Conservation (phyloP, 148 eudicot genomes). For the Rhododendron mucronatum region DNA sequence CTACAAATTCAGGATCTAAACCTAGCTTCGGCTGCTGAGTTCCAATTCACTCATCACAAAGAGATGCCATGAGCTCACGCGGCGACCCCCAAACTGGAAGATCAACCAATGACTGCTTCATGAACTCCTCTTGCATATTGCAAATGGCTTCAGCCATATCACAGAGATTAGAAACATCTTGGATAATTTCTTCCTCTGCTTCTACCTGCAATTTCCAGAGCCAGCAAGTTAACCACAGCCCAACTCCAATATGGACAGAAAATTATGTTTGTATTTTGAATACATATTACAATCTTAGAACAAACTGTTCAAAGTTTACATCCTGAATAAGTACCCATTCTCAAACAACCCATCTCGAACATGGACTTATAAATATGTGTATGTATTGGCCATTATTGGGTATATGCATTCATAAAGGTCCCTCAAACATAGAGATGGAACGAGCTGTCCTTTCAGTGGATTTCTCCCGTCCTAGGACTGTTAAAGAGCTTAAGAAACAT, state of each 20-base stretch:
- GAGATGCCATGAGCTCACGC: constrained; percentile 45
- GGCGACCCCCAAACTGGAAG: constrained; percentile 67
- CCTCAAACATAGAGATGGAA: not conserved
- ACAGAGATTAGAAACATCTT: constrained; percentile 45
- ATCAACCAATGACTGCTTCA: constrained; percentile 31
- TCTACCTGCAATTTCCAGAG: constrained; percentile 37
- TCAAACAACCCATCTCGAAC: not conserved
- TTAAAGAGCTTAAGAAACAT: not conserved
- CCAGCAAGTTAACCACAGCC: not conserved
- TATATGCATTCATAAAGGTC: not conserved
- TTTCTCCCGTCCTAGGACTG: not conserved
- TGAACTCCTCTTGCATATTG: constrained; percentile 40
- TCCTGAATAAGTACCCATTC: not conserved
- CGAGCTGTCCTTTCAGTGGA: not conserved
- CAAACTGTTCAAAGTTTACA: not conserved
- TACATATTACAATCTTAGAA: not conserved
- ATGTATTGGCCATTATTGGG: not conserved
- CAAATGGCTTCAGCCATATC: constrained; percentile 61
- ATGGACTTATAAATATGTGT: not conserved
- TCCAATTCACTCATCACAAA: constrained; percentile 21
- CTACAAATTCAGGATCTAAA: not conserved
- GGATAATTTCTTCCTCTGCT: constrained; percentile 57
- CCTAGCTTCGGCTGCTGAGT: not conserved
- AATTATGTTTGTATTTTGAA: not conserved
- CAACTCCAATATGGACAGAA: not conserved